Evolutionary conservation across 2,329 filamentous ascomycete species (phyloP).

Genomic region (Talaromyces albobiverticillius): DNA sequence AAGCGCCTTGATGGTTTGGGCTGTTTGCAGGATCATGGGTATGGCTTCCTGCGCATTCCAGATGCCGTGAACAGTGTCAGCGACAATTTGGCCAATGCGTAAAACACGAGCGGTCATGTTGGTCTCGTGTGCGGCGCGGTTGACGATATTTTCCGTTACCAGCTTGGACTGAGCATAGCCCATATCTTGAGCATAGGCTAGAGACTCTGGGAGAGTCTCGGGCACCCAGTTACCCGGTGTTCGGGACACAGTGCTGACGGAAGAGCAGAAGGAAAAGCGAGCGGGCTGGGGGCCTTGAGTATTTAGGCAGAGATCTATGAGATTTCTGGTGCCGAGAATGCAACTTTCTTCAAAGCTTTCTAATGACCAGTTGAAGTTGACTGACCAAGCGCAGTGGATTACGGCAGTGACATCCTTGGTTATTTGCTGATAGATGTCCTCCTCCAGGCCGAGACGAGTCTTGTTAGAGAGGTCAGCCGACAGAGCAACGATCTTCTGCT

Average conservation of each 20-base stretch:
- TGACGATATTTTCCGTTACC: slow-evolving; percentile 38
- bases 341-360: slow-evolving; percentile 52
- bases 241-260: slow-evolving; percentile 43
- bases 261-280: slow-evolving; percentile 52
- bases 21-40: slow-evolving; percentile 50
- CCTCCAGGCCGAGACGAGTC: slow-evolving; percentile 46
- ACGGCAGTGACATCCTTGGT: slow-evolving; percentile 48
- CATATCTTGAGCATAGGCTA: slow-evolving; percentile 39
- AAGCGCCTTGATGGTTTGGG: slow-evolving; percentile 42
- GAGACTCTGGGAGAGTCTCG: slow-evolving; percentile 33
- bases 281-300: slow-evolving; percentile 24
- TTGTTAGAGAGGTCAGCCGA: slow-evolving; percentile 46
- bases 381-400: slow-evolving; percentile 64
- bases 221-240: slow-evolving; percentile 28
- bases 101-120: slow-evolving; percentile 36
- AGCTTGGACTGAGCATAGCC: slow-evolving; percentile 46
- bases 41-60: slow-evolving; percentile 55
- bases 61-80: slow-evolving; percentile 45
- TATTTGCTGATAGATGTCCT: slow-evolving; percentile 41
- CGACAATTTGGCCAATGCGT: slow-evolving; percentile 53
- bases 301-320: slow-evolving; percentile 36
- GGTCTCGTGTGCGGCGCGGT: slow-evolving; percentile 28
- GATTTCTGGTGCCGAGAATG: slow-evolving; percentile 48
- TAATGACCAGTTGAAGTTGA: slow-evolving; percentile 61
- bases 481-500: slow-evolving; percentile 45